These are phyloP conservation scores for Cladochytrium replicatum DNA, from an alignment of 192 early-diverging fungal genomes.

Conservation along the genomic window DNA sequence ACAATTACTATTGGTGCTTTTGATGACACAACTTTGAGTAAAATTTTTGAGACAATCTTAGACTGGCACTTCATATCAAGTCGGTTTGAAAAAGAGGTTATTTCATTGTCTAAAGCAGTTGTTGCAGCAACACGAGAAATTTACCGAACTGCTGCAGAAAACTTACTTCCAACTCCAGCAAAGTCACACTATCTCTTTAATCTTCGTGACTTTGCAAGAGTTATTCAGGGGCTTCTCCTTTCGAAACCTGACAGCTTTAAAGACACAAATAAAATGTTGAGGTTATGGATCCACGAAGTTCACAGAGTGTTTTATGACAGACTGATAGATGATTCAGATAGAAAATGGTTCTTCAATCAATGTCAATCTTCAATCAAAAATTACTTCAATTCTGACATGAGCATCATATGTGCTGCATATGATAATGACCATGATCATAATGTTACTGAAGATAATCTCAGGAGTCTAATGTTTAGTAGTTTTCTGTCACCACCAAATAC, in stretches of 20 bases:
- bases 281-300: constrained; percentile 50
- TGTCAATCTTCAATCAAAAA: constrained; percentile 28
- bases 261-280: constrained; percentile 36
- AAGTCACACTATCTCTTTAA: constrained; percentile 61
- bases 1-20: constrained; percentile 44
- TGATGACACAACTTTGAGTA: constrained; percentile 38
- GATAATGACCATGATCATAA: constrained; percentile 32
- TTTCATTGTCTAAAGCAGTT: constrained; percentile 24
- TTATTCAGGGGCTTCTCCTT: constrained; percentile 46
- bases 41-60: constrained; percentile 45
- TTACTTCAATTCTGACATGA: constrained; percentile 38
- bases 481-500: constrained; percentile 35
- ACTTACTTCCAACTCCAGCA: constrained; percentile 43
- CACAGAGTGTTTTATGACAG: constrained; percentile 51
- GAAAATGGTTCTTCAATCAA: constrained; percentile 40
- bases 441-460: constrained; percentile 39
- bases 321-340: constrained; percentile 44
- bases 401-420: constrained; percentile 33
- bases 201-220: constrained; percentile 45
- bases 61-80: constrained; percentile 47
- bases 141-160: constrained; percentile 42
- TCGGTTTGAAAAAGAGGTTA: constrained; percentile 28
- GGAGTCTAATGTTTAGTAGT: constrained; percentile 49
- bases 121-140: constrained; percentile 41
- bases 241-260: constrained; percentile 25